These are phyloP conservation scores for Kwoniella europaea DNA, from an alignment of 768 basidiomycete genomes.

Conservation along the genomic window DNA sequence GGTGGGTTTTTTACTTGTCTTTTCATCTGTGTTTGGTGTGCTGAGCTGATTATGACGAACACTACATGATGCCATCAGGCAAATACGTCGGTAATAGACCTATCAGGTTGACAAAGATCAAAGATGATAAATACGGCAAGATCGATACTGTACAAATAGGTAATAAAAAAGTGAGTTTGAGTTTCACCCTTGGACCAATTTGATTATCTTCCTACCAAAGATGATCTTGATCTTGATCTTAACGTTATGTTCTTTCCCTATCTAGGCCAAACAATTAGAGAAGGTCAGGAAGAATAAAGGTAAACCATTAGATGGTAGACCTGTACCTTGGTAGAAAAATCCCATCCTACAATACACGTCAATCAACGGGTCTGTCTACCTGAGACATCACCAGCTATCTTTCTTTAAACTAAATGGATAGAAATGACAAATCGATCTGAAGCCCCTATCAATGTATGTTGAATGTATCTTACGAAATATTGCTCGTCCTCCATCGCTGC, in stretches of 20 bases:
- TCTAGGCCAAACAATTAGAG: constrained; percentile 83
- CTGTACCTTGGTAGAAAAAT: constrained; percentile 44
- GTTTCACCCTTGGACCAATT: too few species aligned
- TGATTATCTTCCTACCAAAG: too few species aligned
- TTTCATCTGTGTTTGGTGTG: too few species aligned
- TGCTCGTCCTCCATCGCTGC: too few species aligned
- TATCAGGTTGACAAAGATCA: constrained; percentile 94
- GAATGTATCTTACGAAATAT: too few species aligned
- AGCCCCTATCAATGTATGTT: too few species aligned
- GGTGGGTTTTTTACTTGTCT: constrained; percentile 63
- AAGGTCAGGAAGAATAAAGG: constrained; percentile 85
- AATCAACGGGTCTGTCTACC: background rate
- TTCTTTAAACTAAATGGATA: too few species aligned
- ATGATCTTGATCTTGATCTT: too few species aligned
- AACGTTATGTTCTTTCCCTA: too few species aligned
- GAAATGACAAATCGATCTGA: too few species aligned
- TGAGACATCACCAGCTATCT: too few species aligned
- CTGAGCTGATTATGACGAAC: too few species aligned
- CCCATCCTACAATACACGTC: background rate
- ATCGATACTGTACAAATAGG: constrained; percentile 93
- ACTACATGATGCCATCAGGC: constrained; percentile 61
- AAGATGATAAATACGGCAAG: constrained; percentile 66
- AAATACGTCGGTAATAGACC: constrained; percentile 99
- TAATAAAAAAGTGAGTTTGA: constrained; percentile 72
- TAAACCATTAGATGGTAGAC: constrained; percentile 56